These are phyloP conservation scores for Globisporangium iwayamae DNA, from an alignment of 352 stramenopile species.

Conservation along the genomic window DNA sequence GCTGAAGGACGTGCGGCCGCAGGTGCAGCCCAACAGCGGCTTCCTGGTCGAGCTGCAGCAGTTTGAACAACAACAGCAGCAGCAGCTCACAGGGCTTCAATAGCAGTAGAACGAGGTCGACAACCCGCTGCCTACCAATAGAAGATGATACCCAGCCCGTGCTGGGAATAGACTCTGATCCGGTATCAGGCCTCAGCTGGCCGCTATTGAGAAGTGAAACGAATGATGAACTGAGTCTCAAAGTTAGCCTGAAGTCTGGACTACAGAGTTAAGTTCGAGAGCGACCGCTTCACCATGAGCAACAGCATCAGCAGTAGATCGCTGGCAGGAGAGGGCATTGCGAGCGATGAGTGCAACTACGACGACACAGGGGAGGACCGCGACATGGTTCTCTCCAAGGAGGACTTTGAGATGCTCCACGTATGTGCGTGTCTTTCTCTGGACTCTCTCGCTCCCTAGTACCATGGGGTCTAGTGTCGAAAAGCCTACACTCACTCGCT, in stretches of 20 bases:
- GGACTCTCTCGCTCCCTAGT: no score
- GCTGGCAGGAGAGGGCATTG: constrained; percentile 3
- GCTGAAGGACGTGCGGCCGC: constrained; percentile 43
- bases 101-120: no score
- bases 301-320: neutral
- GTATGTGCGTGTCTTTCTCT: neutral
- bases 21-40: constrained; percentile 60
- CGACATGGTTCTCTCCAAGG: constrained; percentile 46
- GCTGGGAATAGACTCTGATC: no score
- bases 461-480: no score
- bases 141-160: no score
- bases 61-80: constrained; percentile 25
- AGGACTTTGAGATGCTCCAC: constrained; percentile 55
- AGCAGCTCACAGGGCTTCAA: no score
- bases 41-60: constrained; percentile 51
- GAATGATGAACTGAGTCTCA: no score
- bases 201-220: no score
- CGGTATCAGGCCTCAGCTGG: no score
- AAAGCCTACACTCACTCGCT: neutral
- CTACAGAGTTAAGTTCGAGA: neutral
- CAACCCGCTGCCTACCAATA: no score
- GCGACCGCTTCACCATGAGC: neutral
- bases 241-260: no score
- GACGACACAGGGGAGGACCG: constrained; percentile 14
- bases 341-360: constrained; percentile 14